Conservation (phyloP, 495 filamentous ascomycete species). For the Podospora pseudocomata region DNA sequence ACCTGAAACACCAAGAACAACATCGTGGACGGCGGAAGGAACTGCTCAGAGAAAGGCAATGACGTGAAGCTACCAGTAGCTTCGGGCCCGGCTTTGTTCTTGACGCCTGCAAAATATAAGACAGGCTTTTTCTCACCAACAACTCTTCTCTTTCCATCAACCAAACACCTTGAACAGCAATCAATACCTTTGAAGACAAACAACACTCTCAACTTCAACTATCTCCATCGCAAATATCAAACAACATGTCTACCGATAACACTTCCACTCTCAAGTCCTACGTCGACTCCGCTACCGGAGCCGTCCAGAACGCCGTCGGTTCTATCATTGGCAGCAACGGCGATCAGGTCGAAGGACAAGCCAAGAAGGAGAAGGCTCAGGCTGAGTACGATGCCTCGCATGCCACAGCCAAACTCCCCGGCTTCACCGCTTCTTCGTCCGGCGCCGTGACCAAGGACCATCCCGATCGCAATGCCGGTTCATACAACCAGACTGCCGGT, state of each 20-base stretch:
- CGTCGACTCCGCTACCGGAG: constrained; percentile 71
- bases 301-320: constrained; percentile 68
- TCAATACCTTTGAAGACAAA: constrained; percentile 11
- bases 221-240: constrained; percentile 18
- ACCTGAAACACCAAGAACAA: constrained; percentile 6
- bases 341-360: constrained; percentile 58
- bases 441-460: constrained; percentile 72
- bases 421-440: constrained; percentile 61
- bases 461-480: constrained; percentile 64
- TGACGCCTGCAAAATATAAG: background rate
- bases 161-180: constrained; percentile 8
- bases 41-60: constrained; percentile 3
- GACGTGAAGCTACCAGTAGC: constrained; percentile 3
- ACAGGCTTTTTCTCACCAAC: background rate
- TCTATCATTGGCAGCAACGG: constrained; percentile 67
- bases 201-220: constrained; percentile 14
- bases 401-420: constrained; percentile 66
- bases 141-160: background rate
- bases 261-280: constrained; percentile 78
- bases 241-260: constrained; percentile 61
- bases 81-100: background rate
- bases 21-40: background rate
- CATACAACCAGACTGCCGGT: constrained; percentile 84
- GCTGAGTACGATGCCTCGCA: constrained; percentile 67
- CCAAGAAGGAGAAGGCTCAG: constrained; percentile 57